A percentile compares a stretch with the other conserved stretches of the same genome.
Conservation (phyloP, 2,329 filamentous ascomycete species). For the Diaporthe sp. region DNA sequence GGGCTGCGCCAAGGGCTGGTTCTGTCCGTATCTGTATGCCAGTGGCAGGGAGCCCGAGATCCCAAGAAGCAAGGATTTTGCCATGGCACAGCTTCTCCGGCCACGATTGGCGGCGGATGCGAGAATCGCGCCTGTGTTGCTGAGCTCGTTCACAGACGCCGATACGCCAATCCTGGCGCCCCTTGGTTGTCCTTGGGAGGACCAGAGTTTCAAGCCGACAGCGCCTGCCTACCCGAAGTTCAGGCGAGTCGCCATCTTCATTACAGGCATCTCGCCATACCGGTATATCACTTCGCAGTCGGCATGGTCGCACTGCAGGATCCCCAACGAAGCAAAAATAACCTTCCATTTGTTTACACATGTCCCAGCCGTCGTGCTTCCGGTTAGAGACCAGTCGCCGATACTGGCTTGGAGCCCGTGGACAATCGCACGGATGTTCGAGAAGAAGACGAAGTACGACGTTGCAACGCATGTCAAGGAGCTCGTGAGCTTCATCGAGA, state of each 20-base stretch:
- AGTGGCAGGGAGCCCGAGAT: constrained; percentile 42
- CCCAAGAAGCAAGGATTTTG: constrained; percentile 42
- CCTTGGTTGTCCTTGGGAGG: constrained; percentile 36
- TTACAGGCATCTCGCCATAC: constrained; percentile 44
- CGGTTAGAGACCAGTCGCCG: constrained; percentile 41
- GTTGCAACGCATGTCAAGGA: constrained; percentile 36
- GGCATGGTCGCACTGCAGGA: constrained; percentile 43
- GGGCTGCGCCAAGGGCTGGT: constrained; percentile 44
- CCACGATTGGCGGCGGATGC: constrained; percentile 42
- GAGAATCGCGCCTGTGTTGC: constrained; percentile 42
- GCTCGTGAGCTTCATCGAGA: constrained; percentile 40
- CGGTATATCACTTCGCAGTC: constrained; percentile 41
- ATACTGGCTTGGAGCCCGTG: constrained; percentile 44
- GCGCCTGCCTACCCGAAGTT: constrained; percentile 38
- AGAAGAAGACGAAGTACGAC: constrained; percentile 38
- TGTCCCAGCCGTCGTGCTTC: constrained; percentile 43
- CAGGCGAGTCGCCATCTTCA: constrained; percentile 41
- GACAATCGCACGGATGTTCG: constrained; percentile 43
- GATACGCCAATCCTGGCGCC: constrained; percentile 42
- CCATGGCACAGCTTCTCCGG: constrained; percentile 41
- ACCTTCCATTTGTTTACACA: constrained; percentile 44
- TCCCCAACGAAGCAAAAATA: constrained; percentile 43
- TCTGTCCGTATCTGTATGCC: constrained; percentile 44
- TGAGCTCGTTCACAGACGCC: constrained; percentile 39
- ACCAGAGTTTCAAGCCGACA: constrained; percentile 30